Conservation (phyloP, 176 grass and related monocot genomes). For the Cenchrus fungigraminus region DNA sequence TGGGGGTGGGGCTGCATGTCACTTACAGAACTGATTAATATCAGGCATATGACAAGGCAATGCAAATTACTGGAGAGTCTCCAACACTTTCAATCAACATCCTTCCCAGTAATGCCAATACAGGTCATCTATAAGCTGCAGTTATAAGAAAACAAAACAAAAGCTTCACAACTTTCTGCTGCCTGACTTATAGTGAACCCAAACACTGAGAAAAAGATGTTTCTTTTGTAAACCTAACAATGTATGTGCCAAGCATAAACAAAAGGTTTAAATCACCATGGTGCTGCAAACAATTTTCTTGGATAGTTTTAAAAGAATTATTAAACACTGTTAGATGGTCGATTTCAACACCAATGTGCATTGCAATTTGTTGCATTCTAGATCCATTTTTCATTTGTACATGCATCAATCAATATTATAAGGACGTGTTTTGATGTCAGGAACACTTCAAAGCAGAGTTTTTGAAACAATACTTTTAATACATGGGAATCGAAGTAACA, state of each 20-base stretch:
- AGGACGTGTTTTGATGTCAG: not conserved
- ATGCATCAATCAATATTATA: slow-evolving; percentile 2
- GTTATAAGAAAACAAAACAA: slow-evolving; percentile 46
- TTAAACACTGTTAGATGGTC: not conserved
- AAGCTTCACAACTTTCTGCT: slow-evolving; percentile 53
- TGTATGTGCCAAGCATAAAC: not conserved
- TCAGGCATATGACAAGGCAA: slow-evolving; percentile 64
- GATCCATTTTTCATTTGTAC: not conserved
- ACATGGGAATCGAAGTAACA: not conserved
- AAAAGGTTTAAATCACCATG: not conserved
- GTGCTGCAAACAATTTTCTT: not conserved
- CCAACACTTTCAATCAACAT: slow-evolving; percentile 79
- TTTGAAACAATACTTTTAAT: not conserved
- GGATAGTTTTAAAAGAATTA: not conserved
- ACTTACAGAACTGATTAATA: slow-evolving; percentile 99
- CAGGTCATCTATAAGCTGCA: slow-evolving; percentile 65
- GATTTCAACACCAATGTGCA: not conserved
- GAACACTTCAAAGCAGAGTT: not conserved
- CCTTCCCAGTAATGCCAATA: slow-evolving; percentile 62
- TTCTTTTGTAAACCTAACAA: slow-evolving; percentile 28
- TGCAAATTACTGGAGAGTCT: slow-evolving; percentile 73
- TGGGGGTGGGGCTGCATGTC: slow-evolving; percentile 86
- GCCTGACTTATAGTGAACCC: slow-evolving; percentile 29
- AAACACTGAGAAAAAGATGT: slow-evolving; percentile 22
- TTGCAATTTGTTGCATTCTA: not conserved